Evolutionary conservation across 2,329 filamentous ascomycete species (phyloP).

Genomic region (Didymella exigua): DNA sequence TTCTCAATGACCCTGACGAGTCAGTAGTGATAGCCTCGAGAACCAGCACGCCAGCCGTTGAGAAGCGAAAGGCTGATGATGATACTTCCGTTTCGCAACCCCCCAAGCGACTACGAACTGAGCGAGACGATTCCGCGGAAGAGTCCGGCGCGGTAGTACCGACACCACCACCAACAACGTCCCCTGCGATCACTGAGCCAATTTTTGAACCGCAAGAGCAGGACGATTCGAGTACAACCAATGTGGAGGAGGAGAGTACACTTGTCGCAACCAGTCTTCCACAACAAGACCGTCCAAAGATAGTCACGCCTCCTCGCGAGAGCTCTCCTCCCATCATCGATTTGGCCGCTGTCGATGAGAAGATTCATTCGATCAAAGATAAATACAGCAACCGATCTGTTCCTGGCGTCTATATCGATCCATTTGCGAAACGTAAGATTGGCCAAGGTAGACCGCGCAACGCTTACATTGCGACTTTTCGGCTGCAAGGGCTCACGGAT

Average conservation of each 20-base stretch:
- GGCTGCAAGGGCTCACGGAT: slow-evolving; percentile 40
- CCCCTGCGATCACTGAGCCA: background rate
- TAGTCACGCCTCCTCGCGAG: background rate
- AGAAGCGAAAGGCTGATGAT: slow-evolving; percentile 7
- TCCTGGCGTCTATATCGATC: slow-evolving; percentile 53
- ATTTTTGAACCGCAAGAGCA: background rate
- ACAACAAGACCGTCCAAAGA: background rate
- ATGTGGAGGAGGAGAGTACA: background rate
- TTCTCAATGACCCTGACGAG: background rate
- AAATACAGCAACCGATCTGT: slow-evolving; percentile 37
- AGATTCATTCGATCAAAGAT: slow-evolving; percentile 25
- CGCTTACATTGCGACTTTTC: slow-evolving; percentile 52
- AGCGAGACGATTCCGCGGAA: background rate
- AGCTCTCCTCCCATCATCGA: background rate
- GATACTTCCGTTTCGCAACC: background rate
- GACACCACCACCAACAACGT: background rate
- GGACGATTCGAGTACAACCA: background rate
- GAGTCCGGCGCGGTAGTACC: background rate
- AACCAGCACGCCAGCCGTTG: background rate
- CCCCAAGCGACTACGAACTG: slow-evolving; percentile 3
- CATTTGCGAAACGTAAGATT: slow-evolving; percentile 49
- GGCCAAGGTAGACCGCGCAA: slow-evolving; percentile 51
- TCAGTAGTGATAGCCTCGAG: background rate
- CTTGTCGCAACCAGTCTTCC: background rate
- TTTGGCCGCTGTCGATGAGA: background rate